A percentile compares a stretch with the other conserved stretches of the same genome.
These are phyloP conservation scores for Zostera marina DNA, from an alignment of 116 monocot genomes.

Conservation along the genomic window DNA sequence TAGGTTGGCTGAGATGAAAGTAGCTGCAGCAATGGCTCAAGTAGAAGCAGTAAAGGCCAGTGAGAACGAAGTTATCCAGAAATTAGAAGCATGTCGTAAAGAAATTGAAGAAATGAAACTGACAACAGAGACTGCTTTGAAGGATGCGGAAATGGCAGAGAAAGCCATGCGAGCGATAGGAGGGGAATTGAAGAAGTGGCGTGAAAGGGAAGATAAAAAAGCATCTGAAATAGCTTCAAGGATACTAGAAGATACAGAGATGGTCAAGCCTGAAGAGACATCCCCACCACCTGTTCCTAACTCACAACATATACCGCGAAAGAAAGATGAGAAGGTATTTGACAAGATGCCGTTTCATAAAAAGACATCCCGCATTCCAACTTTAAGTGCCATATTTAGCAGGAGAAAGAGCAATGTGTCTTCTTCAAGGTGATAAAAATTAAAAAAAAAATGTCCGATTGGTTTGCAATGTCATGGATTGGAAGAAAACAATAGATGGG, in stretches of 20 bases:
- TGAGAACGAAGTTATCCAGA: slow-evolving; percentile 52
- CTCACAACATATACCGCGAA: background rate
- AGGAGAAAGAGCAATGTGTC: slow-evolving; percentile 33
- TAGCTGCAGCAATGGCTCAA: slow-evolving; percentile 46
- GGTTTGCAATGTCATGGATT: background rate
- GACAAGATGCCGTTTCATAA: slow-evolving; percentile 9
- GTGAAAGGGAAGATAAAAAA: slow-evolving; percentile 40
- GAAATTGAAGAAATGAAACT: slow-evolving; percentile 51
- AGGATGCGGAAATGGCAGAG: slow-evolving; percentile 50
- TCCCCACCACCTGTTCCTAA: background rate
- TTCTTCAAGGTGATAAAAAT: slow-evolving; percentile 22
- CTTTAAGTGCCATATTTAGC: slow-evolving; percentile 39
- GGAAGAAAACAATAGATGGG: background rate
- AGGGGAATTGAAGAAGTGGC: slow-evolving; percentile 51
- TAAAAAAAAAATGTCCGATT: slow-evolving; percentile 14
- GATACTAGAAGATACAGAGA: slow-evolving; percentile 18
- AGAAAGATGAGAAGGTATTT: background rate
- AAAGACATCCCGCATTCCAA: slow-evolving; percentile 23
- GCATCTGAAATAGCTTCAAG: slow-evolving; percentile 27
- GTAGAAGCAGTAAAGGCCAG: slow-evolving; percentile 56
- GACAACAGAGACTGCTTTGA: slow-evolving; percentile 45
- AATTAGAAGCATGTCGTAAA: slow-evolving; percentile 26
- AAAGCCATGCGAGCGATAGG: slow-evolving; percentile 51
- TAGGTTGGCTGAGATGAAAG: slow-evolving; percentile 52
- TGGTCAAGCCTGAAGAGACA: slow-evolving; percentile 7